A percentile compares a stretch with the other conserved stretches of the same genome.
Evolutionary conservation across 2,329 filamentous ascomycete species (phyloP).

Genomic region (Epicoccum nigrum): DNA sequence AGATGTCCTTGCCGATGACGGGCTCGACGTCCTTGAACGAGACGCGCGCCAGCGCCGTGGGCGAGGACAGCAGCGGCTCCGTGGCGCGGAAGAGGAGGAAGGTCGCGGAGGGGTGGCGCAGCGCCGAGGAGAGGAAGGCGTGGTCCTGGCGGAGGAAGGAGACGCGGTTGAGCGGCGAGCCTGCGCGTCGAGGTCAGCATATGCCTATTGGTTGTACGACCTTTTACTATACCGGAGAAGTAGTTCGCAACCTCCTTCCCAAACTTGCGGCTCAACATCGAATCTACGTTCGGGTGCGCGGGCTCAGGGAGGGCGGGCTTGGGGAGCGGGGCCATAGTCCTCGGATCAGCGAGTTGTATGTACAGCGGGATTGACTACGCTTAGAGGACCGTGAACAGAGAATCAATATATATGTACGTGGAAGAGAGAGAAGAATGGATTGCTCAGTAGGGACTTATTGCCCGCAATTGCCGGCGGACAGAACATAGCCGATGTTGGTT

Average conservation of each 20-base stretch:
- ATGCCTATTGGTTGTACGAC: no score
- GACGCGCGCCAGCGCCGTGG: constrained; percentile 69
- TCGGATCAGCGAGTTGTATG: no score
- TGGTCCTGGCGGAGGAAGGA: constrained; percentile 77
- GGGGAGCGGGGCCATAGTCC: constrained; percentile 41
- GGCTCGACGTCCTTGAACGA: constrained; percentile 70
- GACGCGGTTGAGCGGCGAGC: constrained; percentile 77
- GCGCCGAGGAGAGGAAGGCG: constrained; percentile 71
- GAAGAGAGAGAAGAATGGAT: neutral
- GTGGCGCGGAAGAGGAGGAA: constrained; percentile 84
- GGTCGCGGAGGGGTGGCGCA: constrained; percentile 67
- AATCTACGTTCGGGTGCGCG: constrained; percentile 64
- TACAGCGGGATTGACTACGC: no score
- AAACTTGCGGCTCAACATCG: constrained; percentile 77
- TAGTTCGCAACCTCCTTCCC: constrained; percentile 83
- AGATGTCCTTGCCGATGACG: constrained; percentile 75
- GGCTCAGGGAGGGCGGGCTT: constrained; percentile 62
- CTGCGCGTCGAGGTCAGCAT: no score
- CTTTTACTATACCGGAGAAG: constrained; percentile 64
- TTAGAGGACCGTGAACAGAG: no score
- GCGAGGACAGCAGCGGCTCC: constrained; percentile 70
- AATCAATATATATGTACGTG: neutral
- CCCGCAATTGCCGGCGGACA: neutral
- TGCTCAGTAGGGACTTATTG: neutral
- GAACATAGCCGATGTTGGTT: constrained; percentile 11